Evolutionary conservation across 495 filamentous ascomycete genomes (phyloP).

Genomic region (Coniosporium apollinis): DNA sequence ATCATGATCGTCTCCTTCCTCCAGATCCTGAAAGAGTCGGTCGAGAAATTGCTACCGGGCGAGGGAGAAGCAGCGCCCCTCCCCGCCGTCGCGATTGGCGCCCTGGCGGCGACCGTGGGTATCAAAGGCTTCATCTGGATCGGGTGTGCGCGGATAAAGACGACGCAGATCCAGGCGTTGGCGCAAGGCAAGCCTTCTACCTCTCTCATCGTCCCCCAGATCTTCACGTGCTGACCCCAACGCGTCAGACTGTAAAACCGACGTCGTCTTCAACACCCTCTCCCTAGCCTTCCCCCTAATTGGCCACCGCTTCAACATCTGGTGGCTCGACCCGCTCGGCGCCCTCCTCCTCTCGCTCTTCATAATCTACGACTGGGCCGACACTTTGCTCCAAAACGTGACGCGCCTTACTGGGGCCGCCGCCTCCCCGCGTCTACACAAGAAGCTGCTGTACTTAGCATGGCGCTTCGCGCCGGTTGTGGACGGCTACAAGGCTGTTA

Average conservation of each 20-base stretch:
- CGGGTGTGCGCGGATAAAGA: slow-evolving; percentile 29
- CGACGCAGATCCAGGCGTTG: slow-evolving; percentile 33
- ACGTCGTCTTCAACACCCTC: slow-evolving; percentile 34
- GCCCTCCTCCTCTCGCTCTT: slow-evolving; percentile 30
- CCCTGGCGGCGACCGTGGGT: slow-evolving; percentile 26
- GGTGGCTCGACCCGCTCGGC: slow-evolving; percentile 34
- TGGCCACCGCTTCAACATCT: slow-evolving; percentile 23
- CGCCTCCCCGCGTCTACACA: slow-evolving; percentile 16
- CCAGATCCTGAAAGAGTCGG: slow-evolving; percentile 32
- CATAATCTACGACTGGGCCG: slow-evolving; percentile 33
- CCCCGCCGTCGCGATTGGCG: slow-evolving; percentile 25
- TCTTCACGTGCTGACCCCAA: not conserved
- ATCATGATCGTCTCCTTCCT: slow-evolving; percentile 30
- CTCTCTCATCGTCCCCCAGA: not conserved
- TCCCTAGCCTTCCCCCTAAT: slow-evolving; percentile 32
- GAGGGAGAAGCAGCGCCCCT: slow-evolving; percentile 20
- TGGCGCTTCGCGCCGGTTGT: slow-evolving; percentile 30
- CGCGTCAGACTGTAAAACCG: slow-evolving; percentile 29
- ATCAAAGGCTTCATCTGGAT: slow-evolving; percentile 32
- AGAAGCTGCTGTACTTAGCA: slow-evolving; percentile 30
- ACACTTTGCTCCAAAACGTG: slow-evolving; percentile 31
- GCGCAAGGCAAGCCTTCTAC: slow-evolving; percentile 23
- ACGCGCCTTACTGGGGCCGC: slow-evolving; percentile 26
- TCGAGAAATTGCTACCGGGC: slow-evolving; percentile 25
- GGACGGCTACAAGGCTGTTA: slow-evolving; percentile 29